Percentiles rank a stretch among this genome's conserved stretches.
Evolutionary conservation across 108 stramenopile genomes (phyloP).

Genomic region (Skeletonema costatum): DNA sequence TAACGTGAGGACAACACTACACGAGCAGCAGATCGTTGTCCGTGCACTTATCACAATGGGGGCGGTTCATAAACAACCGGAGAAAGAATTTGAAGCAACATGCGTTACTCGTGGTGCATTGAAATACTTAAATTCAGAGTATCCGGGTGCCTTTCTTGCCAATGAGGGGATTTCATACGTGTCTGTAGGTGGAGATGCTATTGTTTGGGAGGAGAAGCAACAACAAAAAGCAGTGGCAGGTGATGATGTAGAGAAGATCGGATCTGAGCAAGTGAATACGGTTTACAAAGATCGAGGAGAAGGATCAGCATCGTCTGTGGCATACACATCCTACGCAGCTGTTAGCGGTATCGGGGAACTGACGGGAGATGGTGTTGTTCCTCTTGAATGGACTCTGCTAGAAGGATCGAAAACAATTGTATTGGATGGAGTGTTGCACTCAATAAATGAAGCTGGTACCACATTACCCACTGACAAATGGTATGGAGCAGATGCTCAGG

Average conservation of each 20-base stretch:
- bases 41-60: slow-evolving; percentile 73
- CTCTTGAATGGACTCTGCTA: slow-evolving; percentile 70
- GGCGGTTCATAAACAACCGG: slow-evolving; percentile 72
- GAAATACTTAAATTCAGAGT: slow-evolving; percentile 58
- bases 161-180: slow-evolving; percentile 72
- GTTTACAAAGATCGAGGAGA: slow-evolving; percentile 53
- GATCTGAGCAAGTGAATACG: slow-evolving; percentile 45
- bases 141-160: slow-evolving; percentile 80
- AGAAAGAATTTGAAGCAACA: slow-evolving; percentile 46
- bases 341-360: slow-evolving; percentile 80
- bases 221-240: neutral
- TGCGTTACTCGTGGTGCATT: slow-evolving; percentile 82
- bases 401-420: slow-evolving; percentile 73
- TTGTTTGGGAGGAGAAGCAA: slow-evolving; percentile 46
- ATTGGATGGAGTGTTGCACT: slow-evolving; percentile 82
- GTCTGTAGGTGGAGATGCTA: slow-evolving; percentile 76
- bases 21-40: slow-evolving; percentile 46
- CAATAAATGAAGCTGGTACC: slow-evolving; percentile 86
- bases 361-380: slow-evolving; percentile 88
- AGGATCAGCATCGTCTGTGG: slow-evolving; percentile 55
- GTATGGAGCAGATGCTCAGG: slow-evolving; percentile 82
- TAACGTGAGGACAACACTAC: slow-evolving; percentile 3
- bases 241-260: slow-evolving; percentile 27
- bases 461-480: slow-evolving; percentile 72
- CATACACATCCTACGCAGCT: slow-evolving; percentile 77